Base-by-base conservation (phyloP, 768 basidiomycete species). In the Hydnomerulius pinastri region DNA sequence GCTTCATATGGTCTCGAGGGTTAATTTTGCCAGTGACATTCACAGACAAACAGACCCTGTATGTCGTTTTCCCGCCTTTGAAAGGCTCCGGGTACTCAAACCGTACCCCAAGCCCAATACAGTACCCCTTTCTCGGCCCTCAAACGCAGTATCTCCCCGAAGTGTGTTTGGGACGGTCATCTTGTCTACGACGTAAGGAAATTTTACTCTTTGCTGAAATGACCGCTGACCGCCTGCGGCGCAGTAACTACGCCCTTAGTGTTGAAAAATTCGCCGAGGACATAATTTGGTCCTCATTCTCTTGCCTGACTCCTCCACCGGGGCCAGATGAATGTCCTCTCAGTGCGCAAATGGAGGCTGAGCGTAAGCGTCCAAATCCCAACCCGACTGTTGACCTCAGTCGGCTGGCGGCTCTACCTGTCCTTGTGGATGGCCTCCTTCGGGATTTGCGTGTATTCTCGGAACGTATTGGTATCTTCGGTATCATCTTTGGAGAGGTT, bases 401-500 rank as follows among this genome's bases (percentile, higher is more conserved):
- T 4, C 45, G 48, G 9, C 27, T n/a, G 17, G 11, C 9, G 6
- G 5, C 28, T 3, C 44, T 57, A 17, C 32, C 38, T 1, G 20
- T 18, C 9, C 43, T 45, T 4, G 29, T 58, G 2, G 41, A 43
- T 6, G 11, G 41, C 0, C 56, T 61, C 27, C 10, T 50, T 45
- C 38, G 29, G 1, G 53, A 62, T 25, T 40, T 61, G 17, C 28
- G 53, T 15, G 12, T 43, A 21, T 61, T 61, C 28, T 23, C 18
- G 4, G 17, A 29, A 17, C 53, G 43, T 9, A 5, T 54, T 13
- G 42, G 52, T 11, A 25, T 61, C 12, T 61, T 61, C 21, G 21
- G 30, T 4, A 28, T 24, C 2, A 18, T 61, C 23, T 45, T 61
- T 24, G 20, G 29, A 30, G 59, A 61, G 59, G 60, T 41, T 41